Evolutionary conservation across 495 filamentous ascomycete species (phyloP).

Genomic region (Apodospora peruviana): DNA sequence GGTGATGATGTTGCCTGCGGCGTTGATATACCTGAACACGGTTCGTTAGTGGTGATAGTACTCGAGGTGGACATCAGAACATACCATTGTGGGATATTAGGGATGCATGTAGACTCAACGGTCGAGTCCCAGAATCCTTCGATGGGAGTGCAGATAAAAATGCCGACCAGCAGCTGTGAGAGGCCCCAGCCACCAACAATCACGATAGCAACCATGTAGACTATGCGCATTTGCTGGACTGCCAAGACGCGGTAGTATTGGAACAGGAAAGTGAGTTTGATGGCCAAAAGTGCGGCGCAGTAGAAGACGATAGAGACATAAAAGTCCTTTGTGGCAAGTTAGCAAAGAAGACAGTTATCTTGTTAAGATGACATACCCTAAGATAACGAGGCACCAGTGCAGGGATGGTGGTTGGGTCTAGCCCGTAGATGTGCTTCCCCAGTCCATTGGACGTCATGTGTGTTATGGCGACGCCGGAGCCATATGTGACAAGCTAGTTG

Average conservation of each 20-base stretch:
- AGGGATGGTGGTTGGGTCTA: conserved; percentile 12
- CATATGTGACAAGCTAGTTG: conserved; percentile 8
- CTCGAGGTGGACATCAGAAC: too few relatives aligned
- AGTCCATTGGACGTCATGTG: conserved; percentile 22
- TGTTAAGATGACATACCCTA: conserved; percentile 10
- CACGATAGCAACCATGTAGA: conserved; percentile 21
- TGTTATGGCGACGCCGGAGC: conserved; percentile 14
- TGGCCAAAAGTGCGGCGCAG: conserved; percentile 17
- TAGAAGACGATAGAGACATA: conserved; percentile 32
- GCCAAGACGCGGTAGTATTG: conserved; percentile 32
- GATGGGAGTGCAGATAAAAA: conserved; percentile 26
- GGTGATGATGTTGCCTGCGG: conserved; percentile 32
- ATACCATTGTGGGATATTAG: conserved; percentile 20
- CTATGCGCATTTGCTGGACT: conserved; percentile 17
- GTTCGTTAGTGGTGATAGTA: too few relatives aligned
- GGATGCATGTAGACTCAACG: conserved; percentile 17
- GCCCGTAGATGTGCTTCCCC: conserved; percentile 18
- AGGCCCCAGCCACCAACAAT: conserved; percentile 25
- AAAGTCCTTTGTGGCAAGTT: conserved; percentile 14
- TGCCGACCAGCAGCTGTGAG: conserved; percentile 21
- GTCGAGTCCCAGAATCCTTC: conserved; percentile 22
- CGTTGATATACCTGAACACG: conserved; percentile 24
- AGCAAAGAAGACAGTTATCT: neutral
- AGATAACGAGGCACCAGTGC: conserved; percentile 9
- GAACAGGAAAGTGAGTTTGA: conserved; percentile 29